These are phyloP conservation scores for Colletotrichum brevisporum DNA, from an alignment of 2,329 filamentous ascomycete species.

Conservation along the genomic window DNA sequence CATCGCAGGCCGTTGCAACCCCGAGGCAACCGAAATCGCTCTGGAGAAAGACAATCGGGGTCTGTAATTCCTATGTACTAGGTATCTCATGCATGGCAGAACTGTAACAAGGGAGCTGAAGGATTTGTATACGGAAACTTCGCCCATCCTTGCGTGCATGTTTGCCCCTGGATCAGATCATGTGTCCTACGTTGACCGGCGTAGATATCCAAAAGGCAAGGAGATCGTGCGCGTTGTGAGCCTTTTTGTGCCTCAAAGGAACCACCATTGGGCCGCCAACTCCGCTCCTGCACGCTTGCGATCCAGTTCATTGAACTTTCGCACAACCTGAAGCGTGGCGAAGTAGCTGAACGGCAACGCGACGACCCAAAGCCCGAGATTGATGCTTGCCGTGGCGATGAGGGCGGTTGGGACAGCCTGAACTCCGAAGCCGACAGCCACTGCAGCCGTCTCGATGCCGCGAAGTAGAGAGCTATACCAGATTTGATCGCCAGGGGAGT, in stretches of 20 bases:
- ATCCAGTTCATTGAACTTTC: constrained; percentile 56
- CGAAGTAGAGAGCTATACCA: constrained; percentile 59
- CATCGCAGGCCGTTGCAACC: too few relatives aligned
- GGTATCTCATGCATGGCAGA: background rate
- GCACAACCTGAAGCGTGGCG: constrained; percentile 57
- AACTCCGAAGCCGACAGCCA: constrained; percentile 58
- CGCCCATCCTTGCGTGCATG: too few relatives aligned
- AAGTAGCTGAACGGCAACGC: constrained; percentile 60
- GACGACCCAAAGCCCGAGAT: constrained; percentile 56
- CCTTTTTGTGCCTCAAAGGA: too few relatives aligned
- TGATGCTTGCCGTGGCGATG: constrained; percentile 60
- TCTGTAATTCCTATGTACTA: too few relatives aligned
- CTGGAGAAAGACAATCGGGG: too few relatives aligned
- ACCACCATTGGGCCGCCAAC: background rate
- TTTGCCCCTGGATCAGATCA: background rate
- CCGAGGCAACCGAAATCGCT: too few relatives aligned
- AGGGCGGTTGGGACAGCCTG: constrained; percentile 59
- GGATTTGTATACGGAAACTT: too few relatives aligned
- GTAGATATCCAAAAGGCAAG: background rate
- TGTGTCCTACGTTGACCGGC: background rate
- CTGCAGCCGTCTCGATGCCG: constrained; percentile 57
- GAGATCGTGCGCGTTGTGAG: background rate
- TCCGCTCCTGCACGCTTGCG: background rate
- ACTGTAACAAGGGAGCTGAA: too few relatives aligned
- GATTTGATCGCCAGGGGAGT: constrained; percentile 59